Evolutionary conservation across 805 yeast genomes (phyloP).

Genomic region (Hanseniaspora vineae): DNA sequence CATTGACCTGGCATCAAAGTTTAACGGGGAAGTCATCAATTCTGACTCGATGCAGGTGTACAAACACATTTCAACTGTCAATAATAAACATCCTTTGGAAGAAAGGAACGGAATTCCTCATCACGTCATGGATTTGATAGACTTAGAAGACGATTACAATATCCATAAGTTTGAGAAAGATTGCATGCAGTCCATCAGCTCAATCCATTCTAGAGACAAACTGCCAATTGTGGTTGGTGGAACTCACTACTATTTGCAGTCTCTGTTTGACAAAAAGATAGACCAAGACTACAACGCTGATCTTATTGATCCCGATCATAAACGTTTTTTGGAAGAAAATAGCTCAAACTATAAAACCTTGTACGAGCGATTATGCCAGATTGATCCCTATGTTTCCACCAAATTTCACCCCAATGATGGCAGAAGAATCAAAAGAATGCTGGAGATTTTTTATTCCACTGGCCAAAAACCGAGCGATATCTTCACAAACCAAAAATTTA

Average conservation of each 20-base stretch:
- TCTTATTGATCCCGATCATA: conserved; percentile 24
- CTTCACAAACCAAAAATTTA: conserved; percentile 49
- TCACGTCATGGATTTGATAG: conserved; percentile 76
- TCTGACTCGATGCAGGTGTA: conserved; percentile 98
- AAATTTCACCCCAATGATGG: conserved; percentile 90
- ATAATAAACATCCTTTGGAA: conserved; percentile 80
- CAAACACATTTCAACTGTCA: conserved; percentile 53
- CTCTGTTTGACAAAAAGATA: conserved; percentile 55
- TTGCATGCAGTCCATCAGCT: conserved; percentile 47
- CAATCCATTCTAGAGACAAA: conserved; percentile 54
- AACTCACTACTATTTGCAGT: conserved; percentile 84
- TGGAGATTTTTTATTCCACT: conserved; percentile 64
- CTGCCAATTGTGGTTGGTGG: conserved; percentile 90
- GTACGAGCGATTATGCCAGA: conserved; percentile 31
- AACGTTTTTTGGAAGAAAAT: conserved; percentile 10
- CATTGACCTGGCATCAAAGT: conserved; percentile 54
- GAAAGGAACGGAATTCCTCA: conserved; percentile 71
- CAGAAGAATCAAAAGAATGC: conserved; percentile 63
- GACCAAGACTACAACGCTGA: conserved; percentile 17
- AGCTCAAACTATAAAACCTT: conserved; percentile 14
- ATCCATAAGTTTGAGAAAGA: conserved; percentile 69
- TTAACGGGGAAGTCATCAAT: conserved; percentile 82
- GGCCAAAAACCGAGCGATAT: conserved; percentile 58
- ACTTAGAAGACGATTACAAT: conserved; percentile 70
- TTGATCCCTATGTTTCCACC: conserved; percentile 61